phyloP scores from a whole-genome alignment of 2,329 filamentous ascomycete species.

The Diaporthe humulicola region DNA sequence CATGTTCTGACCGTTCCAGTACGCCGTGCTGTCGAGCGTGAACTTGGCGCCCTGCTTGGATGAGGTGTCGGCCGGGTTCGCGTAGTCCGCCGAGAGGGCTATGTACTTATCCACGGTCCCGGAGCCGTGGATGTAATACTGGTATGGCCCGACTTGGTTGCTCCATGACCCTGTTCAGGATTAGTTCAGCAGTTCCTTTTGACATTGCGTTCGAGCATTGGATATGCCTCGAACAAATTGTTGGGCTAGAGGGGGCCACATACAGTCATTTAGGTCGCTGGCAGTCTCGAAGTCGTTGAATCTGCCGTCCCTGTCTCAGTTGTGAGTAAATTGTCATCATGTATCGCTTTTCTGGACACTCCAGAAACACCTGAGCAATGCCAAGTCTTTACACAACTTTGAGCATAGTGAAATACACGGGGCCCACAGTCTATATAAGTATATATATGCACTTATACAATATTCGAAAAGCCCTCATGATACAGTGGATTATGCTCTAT shows the following conservation, averaged over 20 bases:
- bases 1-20: conserved; percentile 81
- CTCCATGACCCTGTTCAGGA: conserved; percentile 70
- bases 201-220: neutral
- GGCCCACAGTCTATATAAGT: neutral
- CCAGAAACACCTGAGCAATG: too few relatives aligned
- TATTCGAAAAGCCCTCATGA: neutral
- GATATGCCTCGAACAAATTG: too few relatives aligned
- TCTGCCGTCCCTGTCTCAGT: neutral
- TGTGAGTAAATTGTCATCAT: neutral
- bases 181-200: neutral
- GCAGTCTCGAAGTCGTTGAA: conserved; percentile 9
- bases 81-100: conserved; percentile 70
- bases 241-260: neutral
- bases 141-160: conserved; percentile 78
- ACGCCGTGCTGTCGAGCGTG: conserved; percentile 73
- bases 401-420: neutral
- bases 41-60: conserved; percentile 77
- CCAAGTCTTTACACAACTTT: neutral
- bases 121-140: conserved; percentile 82
- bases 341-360: neutral
- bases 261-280: conserved; percentile 23
- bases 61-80: conserved; percentile 73
- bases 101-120: conserved; percentile 70
- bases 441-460: neutral
- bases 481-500: neutral